A percentile compares a stretch with the other conserved stretches of the same genome.
Evolutionary conservation across 495 filamentous ascomycete species (phyloP).

Genomic region (Penicillium macrosclerotiorum): DNA sequence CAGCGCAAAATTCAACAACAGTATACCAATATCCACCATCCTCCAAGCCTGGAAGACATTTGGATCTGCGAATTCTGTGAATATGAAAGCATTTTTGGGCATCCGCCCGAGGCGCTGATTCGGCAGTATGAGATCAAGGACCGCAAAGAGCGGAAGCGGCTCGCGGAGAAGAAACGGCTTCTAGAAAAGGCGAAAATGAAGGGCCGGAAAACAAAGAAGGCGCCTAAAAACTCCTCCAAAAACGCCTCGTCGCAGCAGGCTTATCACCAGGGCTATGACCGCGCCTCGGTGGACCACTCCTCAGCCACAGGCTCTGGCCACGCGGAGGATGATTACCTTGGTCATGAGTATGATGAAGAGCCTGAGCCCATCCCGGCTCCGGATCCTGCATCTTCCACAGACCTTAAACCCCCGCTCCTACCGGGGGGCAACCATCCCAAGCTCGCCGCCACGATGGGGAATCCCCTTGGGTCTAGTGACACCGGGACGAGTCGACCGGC

Average conservation of each 20-base stretch:
- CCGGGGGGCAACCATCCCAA: slow-evolving; percentile 26
- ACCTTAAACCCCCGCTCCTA: slow-evolving; percentile 34
- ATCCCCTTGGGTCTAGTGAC: slow-evolving; percentile 24
- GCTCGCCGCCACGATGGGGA: slow-evolving; percentile 14
- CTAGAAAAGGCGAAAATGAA: slow-evolving; percentile 96
- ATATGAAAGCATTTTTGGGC: slow-evolving; percentile 83
- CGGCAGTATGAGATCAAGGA: slow-evolving; percentile 94
- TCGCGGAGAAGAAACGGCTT: slow-evolving; percentile 78
- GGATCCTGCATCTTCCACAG: slow-evolving; percentile 33
- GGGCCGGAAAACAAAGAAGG: slow-evolving; percentile 77
- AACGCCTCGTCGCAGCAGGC: slow-evolving; percentile 36
- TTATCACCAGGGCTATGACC: slow-evolving; percentile 49
- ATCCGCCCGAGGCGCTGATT: slow-evolving; percentile 78
- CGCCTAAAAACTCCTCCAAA: slow-evolving; percentile 65
- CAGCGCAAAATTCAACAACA: slow-evolving; percentile 68
- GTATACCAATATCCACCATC: slow-evolving; percentile 73
- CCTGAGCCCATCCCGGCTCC: slow-evolving; percentile 23
- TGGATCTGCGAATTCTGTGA: slow-evolving; percentile 97
- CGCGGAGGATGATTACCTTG: slow-evolving; percentile 54
- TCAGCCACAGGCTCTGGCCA: slow-evolving; percentile 42
- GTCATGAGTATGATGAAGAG: slow-evolving; percentile 57
- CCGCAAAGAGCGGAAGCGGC: slow-evolving; percentile 72
- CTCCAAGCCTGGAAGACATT: slow-evolving; percentile 68
- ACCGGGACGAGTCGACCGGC: slow-evolving; percentile 36
- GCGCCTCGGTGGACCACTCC: slow-evolving; percentile 43